Base-by-base conservation (phyloP, 129 eudicot genomes). In the Tanacetum coccineum region DNA sequence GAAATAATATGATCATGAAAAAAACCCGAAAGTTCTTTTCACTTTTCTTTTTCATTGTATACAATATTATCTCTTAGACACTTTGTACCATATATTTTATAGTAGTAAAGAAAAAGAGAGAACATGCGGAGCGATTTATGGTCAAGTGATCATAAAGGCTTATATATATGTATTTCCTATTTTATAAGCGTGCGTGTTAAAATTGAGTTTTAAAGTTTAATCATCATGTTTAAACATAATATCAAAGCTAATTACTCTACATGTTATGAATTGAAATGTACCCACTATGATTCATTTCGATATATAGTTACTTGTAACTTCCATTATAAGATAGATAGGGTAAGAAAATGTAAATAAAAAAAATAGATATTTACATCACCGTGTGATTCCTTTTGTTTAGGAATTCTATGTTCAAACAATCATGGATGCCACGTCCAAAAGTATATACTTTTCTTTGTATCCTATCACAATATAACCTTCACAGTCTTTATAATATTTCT, bases 381-480 rank as follows among this genome's bases (percentile, higher is more conserved):
- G 32, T 58, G 66, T 28, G 61, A 9, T 2, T 56, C 4, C 49
- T 30, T 74, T 7, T 25, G 14, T 59, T 26, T 26, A 55, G 25
- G 67, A 65, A 51, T 62, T 62, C 44, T 59, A 65, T 20, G 59
- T 49, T 50, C 67, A 64, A 56, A 70, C 49, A 71, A 45, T 69
- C 69, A 58, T 78, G 81, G 78, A 78, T 66, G 72, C 77, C 78
- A 78, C 81, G 74, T 36, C 63, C 81, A 71, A 71, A 76, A 39
- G 73, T 28, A 58, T 9, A 66, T 12, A 52, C 68, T 60, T 78
- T 77, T 66, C 65, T 51, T 52, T 53, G 70, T 21, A 78, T 13
- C 82, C 74, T 72, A 59, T 78, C 70, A 78, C 64, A 71, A 71
- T 22, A 71, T 22, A 67, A 78, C 46, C 70, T 14, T 25, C 64